Percentiles rank a stretch among this genome's conserved stretches.
Conservation (phyloP, 2,329 filamentous ascomycete species). For the Dactylellina sp. region DNA sequence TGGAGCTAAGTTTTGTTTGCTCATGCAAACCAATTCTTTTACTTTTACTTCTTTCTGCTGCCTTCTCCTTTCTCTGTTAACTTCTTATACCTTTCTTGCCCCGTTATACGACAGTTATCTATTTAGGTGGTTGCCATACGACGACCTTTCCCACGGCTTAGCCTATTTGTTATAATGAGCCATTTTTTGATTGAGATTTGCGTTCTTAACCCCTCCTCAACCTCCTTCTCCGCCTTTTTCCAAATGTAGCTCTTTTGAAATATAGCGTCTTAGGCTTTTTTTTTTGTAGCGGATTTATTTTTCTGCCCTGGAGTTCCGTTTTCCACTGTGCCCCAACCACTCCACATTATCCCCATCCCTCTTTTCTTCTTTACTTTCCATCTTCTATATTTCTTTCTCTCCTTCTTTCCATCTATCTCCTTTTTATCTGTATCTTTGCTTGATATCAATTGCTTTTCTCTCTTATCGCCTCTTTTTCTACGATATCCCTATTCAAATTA, state of each 20-base stretch:
- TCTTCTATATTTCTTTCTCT: slow-evolving; percentile 46
- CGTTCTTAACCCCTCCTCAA: neutral
- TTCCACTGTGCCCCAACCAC: too few relatives aligned
- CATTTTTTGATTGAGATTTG: slow-evolving; percentile 44
- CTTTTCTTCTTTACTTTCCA: slow-evolving; percentile 43
- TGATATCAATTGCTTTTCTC: slow-evolving; percentile 32
- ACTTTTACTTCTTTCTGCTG: slow-evolving; percentile 2
- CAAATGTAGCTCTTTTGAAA: slow-evolving; percentile 40
- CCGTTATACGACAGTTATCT: slow-evolving; percentile 12
- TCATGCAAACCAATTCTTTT: slow-evolving; percentile 11
- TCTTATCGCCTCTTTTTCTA: slow-evolving; percentile 31
- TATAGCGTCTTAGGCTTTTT: slow-evolving; percentile 50
- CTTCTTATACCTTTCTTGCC: slow-evolving; percentile 23
- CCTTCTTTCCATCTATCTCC: slow-evolving; percentile 34
- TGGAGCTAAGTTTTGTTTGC: slow-evolving; percentile 11
- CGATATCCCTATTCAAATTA: slow-evolving; percentile 14
- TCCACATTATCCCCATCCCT: slow-evolving; percentile 16
- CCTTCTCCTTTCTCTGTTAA: slow-evolving; percentile 20
- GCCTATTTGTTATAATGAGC: slow-evolving; percentile 55
- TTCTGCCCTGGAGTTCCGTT: slow-evolving; percentile 57
- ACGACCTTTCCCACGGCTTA: slow-evolving; percentile 40
- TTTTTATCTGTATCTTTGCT: slow-evolving; percentile 32
- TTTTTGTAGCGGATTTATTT: slow-evolving; percentile 52
- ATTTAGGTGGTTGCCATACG: slow-evolving; percentile 17
- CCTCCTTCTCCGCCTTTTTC: neutral